phyloP scores from a whole-genome alignment of 768 basidiomycete species.

The Pleurotus djamor region DNA sequence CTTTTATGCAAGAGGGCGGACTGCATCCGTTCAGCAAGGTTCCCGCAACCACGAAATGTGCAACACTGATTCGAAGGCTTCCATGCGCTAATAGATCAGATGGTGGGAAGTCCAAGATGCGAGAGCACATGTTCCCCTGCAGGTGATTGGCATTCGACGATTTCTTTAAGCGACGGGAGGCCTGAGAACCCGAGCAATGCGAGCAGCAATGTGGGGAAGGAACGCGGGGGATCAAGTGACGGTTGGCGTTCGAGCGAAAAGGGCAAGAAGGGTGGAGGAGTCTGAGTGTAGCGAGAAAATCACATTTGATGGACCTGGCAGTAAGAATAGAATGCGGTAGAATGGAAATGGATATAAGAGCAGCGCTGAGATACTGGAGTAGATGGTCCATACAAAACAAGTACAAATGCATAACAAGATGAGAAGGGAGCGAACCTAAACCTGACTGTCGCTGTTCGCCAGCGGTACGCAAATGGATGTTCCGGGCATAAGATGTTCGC shows the following conservation, averaged over 20 bases:
- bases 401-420: background rate
- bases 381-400: background rate
- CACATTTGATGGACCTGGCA: background rate
- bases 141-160: background rate
- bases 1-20: background rate
- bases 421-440: background rate
- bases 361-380: background rate
- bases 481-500: conserved; percentile 59
- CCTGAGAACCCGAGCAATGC: background rate
- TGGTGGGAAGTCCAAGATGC: background rate
- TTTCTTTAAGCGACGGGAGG: background rate
- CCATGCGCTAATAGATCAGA: conserved; percentile 2
- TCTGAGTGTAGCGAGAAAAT: background rate
- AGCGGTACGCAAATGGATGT: conserved; percentile 44
- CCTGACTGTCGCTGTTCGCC: conserved; percentile 31
- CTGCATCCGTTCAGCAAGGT: background rate
- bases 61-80: background rate
- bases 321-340: background rate
- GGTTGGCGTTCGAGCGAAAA: background rate
- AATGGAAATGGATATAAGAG: background rate
- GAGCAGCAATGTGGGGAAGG: background rate
- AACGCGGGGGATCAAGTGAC: background rate
- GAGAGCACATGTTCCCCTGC: background rate
- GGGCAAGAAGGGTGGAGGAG: background rate
- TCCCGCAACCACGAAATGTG: conserved; percentile 1